Base-by-base conservation (phyloP, 2,329 filamentous ascomycete species). In the Myriangium duriaei region DNA sequence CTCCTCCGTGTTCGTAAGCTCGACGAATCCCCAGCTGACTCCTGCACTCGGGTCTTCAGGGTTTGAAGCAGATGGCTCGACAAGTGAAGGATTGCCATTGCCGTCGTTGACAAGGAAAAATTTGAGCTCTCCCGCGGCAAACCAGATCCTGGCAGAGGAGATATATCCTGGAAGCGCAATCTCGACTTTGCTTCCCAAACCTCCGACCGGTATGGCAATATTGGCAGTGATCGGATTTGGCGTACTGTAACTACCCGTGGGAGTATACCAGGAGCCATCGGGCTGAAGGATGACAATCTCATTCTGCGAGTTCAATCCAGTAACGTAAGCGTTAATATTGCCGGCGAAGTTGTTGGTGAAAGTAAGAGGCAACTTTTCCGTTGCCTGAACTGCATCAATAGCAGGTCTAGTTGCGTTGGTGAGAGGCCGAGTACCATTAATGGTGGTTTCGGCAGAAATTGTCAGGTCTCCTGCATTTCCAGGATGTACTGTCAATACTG, bases 31-130 rank as follows among this genome's bases (percentile, higher is more conserved):
- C 60, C 61, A 65, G 7, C 26, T 53, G 33, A 60, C 48, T 34
- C 57, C 58, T 34, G 57, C 53, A 43, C 59, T 64, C 2, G 60
- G 60, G 39, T 66, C 63, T 4, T 24, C 37, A 5, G 51, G 51
- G 26, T 55, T 53, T 7, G 55, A 57, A 7, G 63, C 57, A 0
- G 68, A 64, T 0, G 69, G 69, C 45, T 71, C 63, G 10, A 72
- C 68, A 2, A 72, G 49, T 16, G 50, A 46, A 4, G 39, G 46
- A 15, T 58, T 57, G 15, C 50, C 46, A 5, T 44, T 51, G 3
- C 43, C 48, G 5, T 40, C 44, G 11, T 33, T 42, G 11, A 67
- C 59, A 34, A 61, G 61, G 48, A 54, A 66, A 43, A 69, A 69
- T 6, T 53, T 42, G n/a, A 68, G 53, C 1, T 57, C 45, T 3